Evolutionary conservation across 1,284 basidiomycete species (phyloP), one percentile per base, ranked within the genome.

Genomic region (Puccinia coronata): DNA sequence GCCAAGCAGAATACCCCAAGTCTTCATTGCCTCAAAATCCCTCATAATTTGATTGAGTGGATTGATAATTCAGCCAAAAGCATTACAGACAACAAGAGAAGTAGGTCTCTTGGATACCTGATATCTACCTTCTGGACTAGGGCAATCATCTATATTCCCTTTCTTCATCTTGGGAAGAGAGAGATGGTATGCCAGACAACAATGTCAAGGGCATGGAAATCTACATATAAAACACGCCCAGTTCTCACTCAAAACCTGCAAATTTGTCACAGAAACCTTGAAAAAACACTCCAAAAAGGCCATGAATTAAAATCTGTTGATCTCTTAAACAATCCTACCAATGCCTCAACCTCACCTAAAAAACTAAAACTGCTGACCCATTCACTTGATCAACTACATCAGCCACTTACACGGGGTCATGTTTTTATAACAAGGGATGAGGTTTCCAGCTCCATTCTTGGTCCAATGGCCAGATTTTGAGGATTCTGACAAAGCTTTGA

Each of bases 401-500:
- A 2, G 31, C 39, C 31, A 8, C n/a, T n/a, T n/a, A n/a, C n/a
- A n/a, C n/a, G n/a, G n/a, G n/a, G n/a, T n/a, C n/a, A n/a, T n/a
- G n/a, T n/a, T n/a, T n/a, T n/a, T n/a, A n/a, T n/a, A n/a, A n/a
- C n/a, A n/a, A n/a, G n/a, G n/a, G n/a, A n/a, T n/a, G n/a, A n/a
- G n/a, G 65, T 14, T n/a, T 5, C 65, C 65, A 67, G 65, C 41
- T 67, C 65, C 65, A 67, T 43, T 67, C 36, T 14, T 67, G 3
- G 25, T 67, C 20, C 65, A 36, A 67, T n/a, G 39, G 43, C 34
- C 8, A 28, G 20, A 67, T 43, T n/a, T 43, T 41, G 36, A 67
- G 65, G 39, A 67, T 36, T 3, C 8, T 43, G 20, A 67, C 47
- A 18, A 67, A 67, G 43, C 65, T 67, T 43, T 67, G 36, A n/a